phyloP scores from a whole-genome alignment of 495 filamentous ascomycete species.

The Penicillium salamii region DNA sequence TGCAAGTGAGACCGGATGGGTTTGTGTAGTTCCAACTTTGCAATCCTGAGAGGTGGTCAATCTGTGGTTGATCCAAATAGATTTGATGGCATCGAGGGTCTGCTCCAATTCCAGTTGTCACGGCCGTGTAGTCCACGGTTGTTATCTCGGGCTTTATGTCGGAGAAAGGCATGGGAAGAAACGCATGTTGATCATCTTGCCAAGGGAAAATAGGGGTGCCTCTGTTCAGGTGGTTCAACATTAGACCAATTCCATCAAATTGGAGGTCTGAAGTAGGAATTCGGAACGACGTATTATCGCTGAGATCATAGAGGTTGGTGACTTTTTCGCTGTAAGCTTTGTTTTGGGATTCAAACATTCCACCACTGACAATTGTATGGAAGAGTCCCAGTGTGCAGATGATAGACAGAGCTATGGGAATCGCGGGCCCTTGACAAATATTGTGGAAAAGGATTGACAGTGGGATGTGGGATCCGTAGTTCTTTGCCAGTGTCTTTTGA shows the following conservation, averaged over 20 bases:
- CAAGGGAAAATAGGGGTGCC: not conserved
- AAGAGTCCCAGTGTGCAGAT: constrained; percentile 10
- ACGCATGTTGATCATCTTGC: not conserved
- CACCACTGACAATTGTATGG: constrained; percentile 18
- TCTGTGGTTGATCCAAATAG: not conserved
- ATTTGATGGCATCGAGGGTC: not conserved
- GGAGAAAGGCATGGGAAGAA: not conserved
- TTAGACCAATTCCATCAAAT: constrained; percentile 5
- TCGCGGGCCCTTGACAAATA: not conserved
- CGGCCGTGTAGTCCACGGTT: not conserved
- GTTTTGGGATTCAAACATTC: constrained; percentile 20
- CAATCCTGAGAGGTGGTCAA: too few species aligned
- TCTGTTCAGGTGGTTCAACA: not conserved
- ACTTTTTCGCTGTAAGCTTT: not conserved
- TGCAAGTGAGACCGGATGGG: not conserved
- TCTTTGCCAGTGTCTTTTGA: constrained; percentile 8
- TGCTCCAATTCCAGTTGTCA: not conserved
- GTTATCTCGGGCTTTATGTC: too few species aligned
- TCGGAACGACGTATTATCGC: constrained; percentile 5
- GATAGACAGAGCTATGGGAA: constrained; percentile 10
- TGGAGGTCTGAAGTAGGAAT: constrained; percentile 6
- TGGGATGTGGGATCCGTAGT: constrained; percentile 15
- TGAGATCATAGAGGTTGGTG: constrained; percentile 1
- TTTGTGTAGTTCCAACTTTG: not conserved
- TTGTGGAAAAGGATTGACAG: constrained; percentile 3